Evolutionary conservation across 1,139 yeast species (phyloP).

Genomic region (Hyphopichia wangnamkhiaoensis): DNA sequence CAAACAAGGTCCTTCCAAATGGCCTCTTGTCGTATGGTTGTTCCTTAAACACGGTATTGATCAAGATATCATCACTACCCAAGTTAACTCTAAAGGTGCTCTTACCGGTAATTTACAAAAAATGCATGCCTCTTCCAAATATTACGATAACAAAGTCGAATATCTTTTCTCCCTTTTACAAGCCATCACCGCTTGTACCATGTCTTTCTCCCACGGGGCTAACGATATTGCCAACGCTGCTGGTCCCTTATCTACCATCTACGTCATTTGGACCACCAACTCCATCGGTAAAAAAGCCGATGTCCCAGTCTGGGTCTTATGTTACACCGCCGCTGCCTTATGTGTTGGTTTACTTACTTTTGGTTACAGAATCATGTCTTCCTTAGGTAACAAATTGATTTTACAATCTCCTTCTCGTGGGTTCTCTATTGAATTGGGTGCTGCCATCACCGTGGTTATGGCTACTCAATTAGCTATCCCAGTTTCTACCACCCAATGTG

Average conservation of each 20-base stretch:
- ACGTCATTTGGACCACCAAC: conserved; percentile 61
- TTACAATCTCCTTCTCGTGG: conserved; percentile 82
- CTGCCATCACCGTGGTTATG: conserved; percentile 74
- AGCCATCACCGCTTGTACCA: conserved; percentile 74
- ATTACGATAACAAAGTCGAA: conserved; percentile 72
- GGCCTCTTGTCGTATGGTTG: conserved; percentile 55
- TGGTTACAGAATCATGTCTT: conserved; percentile 71
- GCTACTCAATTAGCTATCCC: conserved; percentile 75
- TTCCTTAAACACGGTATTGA: conserved; percentile 60
- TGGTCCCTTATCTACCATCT: conserved; percentile 72
- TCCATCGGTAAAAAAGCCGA: conserved; percentile 48
- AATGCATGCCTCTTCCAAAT: conserved; percentile 60
- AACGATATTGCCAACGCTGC: conserved; percentile 81
- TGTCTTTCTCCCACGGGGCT: conserved; percentile 83
- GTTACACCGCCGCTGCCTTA: conserved; percentile 67
- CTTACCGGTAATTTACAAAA: conserved; percentile 45
- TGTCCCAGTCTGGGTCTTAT: conserved; percentile 73
- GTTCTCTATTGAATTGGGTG: conserved; percentile 77
- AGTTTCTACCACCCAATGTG: conserved; percentile 75
- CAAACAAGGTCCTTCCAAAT: conserved; percentile 48
- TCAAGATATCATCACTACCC: conserved; percentile 60
- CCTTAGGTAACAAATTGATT: conserved; percentile 74
- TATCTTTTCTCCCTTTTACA: conserved; percentile 70
- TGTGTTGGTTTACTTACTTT: conserved; percentile 73
- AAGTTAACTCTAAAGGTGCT: conserved; percentile 34